Percentiles rank a stretch among this genome's conserved stretches.
Conservation (phyloP, 106 monocot species). For the Apostasia ramifera region DNA sequence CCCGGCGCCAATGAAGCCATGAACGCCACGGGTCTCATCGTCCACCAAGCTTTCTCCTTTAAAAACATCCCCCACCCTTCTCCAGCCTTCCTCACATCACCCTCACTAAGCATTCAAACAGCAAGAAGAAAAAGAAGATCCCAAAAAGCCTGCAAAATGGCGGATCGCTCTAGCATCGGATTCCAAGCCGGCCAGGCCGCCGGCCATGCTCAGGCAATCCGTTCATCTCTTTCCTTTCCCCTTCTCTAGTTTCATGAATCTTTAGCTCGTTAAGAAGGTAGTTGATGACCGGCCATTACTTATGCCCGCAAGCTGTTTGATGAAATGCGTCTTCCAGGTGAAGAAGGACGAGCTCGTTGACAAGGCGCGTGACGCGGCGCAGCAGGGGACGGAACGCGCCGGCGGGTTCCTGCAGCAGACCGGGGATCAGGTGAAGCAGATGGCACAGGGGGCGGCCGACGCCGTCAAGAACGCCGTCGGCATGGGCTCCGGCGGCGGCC, state of each 20-base stretch:
- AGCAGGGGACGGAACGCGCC: conserved; percentile 19
- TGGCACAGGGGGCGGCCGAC: conserved; percentile 27
- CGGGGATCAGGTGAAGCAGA: conserved; percentile 23
- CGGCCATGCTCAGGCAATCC: conserved; percentile 36
- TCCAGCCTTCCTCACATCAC: too few relatives aligned
- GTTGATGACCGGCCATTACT: too few relatives aligned
- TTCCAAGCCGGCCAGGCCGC: conserved; percentile 31
- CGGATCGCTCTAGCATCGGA: conserved; percentile 17
- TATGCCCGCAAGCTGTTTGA: background rate
- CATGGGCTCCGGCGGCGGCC: conserved; percentile 12
- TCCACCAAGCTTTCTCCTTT: too few relatives aligned
- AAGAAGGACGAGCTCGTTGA: conserved; percentile 30
- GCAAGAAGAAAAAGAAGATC: background rate
- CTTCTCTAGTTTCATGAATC: background rate
- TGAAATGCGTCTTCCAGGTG: conserved; percentile 6
- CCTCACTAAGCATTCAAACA: background rate
- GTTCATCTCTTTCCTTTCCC: background rate
- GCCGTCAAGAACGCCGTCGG: conserved; percentile 33
- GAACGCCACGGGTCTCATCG: too few relatives aligned
- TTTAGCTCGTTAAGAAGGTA: too few relatives aligned
- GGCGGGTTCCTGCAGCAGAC: conserved; percentile 23
- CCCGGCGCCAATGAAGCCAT: too few relatives aligned
- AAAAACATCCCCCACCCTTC: too few relatives aligned
- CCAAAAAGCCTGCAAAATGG: conserved; percentile 11
- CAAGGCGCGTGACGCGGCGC: conserved; percentile 1